phyloP scores from a whole-genome alignment of 495 filamentous ascomycete genomes.

The Staphylotrichum tortipilum region DNA sequence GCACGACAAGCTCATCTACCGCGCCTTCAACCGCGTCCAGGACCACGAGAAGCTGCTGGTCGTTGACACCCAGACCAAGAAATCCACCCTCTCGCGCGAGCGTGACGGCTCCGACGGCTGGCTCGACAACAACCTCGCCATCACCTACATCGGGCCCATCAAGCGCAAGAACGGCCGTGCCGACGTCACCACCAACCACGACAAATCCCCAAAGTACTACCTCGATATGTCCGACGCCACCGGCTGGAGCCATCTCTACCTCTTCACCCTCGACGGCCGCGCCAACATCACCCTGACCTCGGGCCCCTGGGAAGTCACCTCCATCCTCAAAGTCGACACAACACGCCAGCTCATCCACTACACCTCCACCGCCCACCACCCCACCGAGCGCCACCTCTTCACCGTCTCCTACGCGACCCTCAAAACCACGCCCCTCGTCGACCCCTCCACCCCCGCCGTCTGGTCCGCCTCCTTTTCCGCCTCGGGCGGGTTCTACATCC shows the following conservation, averaged over 20 bases:
- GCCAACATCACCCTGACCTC: conserved; percentile 40
- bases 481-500: conserved; percentile 45
- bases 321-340: conserved; percentile 42
- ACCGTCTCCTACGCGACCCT: conserved; percentile 40
- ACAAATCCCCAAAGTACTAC: conserved; percentile 31
- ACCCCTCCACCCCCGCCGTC: conserved; percentile 37
- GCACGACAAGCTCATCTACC: conserved; percentile 44
- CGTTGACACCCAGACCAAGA: conserved; percentile 32
- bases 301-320: conserved; percentile 47
- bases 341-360: conserved; percentile 45
- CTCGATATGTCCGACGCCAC: conserved; percentile 48
- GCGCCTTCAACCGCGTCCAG: conserved; percentile 50
- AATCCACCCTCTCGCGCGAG: conserved; percentile 37
- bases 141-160: conserved; percentile 36
- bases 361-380: conserved; percentile 45
- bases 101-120: conserved; percentile 48
- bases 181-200: conserved; percentile 3
- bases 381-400: conserved; percentile 48
- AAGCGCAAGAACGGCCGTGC: background rate
- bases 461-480: conserved; percentile 49
- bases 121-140: conserved; percentile 46
- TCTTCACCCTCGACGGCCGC: conserved; percentile 41
- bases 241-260: conserved; percentile 49
- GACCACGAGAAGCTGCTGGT: conserved; percentile 46
- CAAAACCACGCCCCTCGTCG: conserved; percentile 44